These are phyloP conservation scores for Coemansia reversa DNA, from an alignment of 192 early-diverging fungal genomes.

Conservation along the genomic window DNA sequence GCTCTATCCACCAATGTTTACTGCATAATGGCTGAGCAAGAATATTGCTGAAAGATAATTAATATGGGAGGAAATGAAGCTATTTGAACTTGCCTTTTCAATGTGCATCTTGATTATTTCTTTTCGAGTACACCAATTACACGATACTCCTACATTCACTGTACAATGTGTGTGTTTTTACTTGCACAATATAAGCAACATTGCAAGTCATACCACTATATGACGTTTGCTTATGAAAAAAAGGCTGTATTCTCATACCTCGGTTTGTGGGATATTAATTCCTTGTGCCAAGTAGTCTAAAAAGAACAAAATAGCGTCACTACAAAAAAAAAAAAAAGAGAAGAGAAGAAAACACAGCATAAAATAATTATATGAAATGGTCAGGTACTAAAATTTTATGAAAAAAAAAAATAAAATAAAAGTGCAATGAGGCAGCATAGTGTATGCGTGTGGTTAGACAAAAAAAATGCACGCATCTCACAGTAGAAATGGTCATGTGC, in stretches of 20 bases:
- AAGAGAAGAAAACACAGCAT: background rate
- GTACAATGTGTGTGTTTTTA: background rate
- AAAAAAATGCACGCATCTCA: background rate
- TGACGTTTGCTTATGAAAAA: background rate
- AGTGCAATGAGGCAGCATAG: background rate
- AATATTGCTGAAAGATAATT: background rate
- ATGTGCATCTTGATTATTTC: constrained; percentile 35
- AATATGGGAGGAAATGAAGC: background rate
- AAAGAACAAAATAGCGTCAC: background rate
- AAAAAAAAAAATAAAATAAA: background rate
- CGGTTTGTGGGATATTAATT: background rate
- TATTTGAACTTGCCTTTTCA: constrained; percentile 37
- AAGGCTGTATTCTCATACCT: background rate
- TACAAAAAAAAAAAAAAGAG: background rate
- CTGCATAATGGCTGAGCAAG: background rate
- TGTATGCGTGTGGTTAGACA: background rate
- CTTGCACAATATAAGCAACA: background rate
- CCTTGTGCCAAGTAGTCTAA: background rate
- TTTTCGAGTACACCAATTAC: background rate
- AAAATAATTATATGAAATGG: background rate
- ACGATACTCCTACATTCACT: background rate
- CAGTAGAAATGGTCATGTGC: background rate
- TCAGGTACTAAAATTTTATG: background rate
- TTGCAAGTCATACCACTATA: background rate
- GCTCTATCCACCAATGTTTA: background rate